These are phyloP conservation scores for Lichtheimia corymbifera DNA, from an alignment of 371 early-diverging fungal genomes.

Conservation along the genomic window DNA sequence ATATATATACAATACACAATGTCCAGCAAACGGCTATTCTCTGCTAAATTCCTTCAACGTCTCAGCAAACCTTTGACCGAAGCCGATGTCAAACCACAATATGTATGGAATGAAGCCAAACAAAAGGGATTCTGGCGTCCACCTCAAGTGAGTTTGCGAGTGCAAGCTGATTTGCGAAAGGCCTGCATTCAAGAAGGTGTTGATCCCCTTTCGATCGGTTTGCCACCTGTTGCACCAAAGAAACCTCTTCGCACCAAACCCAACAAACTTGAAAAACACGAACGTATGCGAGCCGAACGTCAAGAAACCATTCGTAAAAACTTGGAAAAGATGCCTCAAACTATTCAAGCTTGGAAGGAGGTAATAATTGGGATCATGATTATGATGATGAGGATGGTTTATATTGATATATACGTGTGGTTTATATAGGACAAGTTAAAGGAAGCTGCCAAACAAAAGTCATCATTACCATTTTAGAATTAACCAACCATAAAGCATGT, in stretches of 20 bases:
- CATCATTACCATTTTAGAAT: constrained; percentile 50
- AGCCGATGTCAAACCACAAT: constrained; percentile 50
- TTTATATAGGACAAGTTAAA: constrained; percentile 44
- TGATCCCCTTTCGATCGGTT: constrained; percentile 55
- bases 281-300: constrained; percentile 59
- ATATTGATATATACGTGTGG: not conserved
- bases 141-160: constrained; percentile 52
- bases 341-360: constrained; percentile 54
- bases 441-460: constrained; percentile 48
- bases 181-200: constrained; percentile 55
- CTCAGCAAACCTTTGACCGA: constrained; percentile 35
- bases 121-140: constrained; percentile 61
- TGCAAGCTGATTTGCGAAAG: constrained; percentile 65
- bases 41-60: constrained; percentile 30
- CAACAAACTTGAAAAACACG: constrained; percentile 68
- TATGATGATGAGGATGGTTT: not conserved
- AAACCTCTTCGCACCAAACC: constrained; percentile 55
- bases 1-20: constrained; percentile 8
- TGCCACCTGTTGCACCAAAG: constrained; percentile 30
- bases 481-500: constrained; percentile 1
- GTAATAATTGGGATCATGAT: constrained; percentile 17
- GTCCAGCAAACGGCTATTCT: constrained; percentile 38
- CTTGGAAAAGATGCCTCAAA: constrained; percentile 52
- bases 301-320: constrained; percentile 45
- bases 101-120: constrained; percentile 46